Base-by-base conservation (phyloP, 352 stramenopile genomes). In the Phytophthora agathidicida region DNA sequence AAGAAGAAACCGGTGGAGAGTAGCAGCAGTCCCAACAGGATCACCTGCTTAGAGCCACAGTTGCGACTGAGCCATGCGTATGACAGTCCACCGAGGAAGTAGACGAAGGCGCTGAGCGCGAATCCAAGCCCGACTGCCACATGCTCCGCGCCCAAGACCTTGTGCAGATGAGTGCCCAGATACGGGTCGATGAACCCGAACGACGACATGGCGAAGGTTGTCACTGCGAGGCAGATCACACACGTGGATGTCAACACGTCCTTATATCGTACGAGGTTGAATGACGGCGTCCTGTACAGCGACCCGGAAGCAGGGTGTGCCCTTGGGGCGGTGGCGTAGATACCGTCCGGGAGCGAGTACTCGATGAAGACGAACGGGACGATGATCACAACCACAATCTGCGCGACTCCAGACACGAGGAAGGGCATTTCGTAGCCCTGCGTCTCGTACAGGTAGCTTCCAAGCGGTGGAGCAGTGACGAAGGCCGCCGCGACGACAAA, bases 121-220 rank as follows among this genome's bases (percentile, higher is more conserved):
- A 91, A 91, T 22, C 77, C 81, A 31, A 89, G 55, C 8, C 81
- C 79, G n/a, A 91, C 57, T 3, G 75, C 75, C 19, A 88, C 37
- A 61, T 89, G 73, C 57, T 88, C 73, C 1, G 65, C 79, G 1
- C 79, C 81, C 23, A 91, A 63, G 27, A 83, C 69, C 22, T 68
- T 74, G 54, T 88, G 65, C 27, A 91, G 50, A 46, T 91, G 81
- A 6, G 72, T 68, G 30, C 81, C 79, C 23, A 91, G 55, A 36
- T 83, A 82, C 28, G 79, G 81, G 22, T 91, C 81, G 28, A 91
- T 86, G 50, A 91, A 86, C 6, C 81, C 81, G 44, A 91, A 89
- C 14, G 77, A 82, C 20, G 73, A 73, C 81, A 91, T 91, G 13
- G 75, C 65, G 37, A 89, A 83, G 5, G 68, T 58, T 7, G 81